Conservation (phyloP, 495 filamentous ascomycete genomes). For the Haplographium delicatum region DNA sequence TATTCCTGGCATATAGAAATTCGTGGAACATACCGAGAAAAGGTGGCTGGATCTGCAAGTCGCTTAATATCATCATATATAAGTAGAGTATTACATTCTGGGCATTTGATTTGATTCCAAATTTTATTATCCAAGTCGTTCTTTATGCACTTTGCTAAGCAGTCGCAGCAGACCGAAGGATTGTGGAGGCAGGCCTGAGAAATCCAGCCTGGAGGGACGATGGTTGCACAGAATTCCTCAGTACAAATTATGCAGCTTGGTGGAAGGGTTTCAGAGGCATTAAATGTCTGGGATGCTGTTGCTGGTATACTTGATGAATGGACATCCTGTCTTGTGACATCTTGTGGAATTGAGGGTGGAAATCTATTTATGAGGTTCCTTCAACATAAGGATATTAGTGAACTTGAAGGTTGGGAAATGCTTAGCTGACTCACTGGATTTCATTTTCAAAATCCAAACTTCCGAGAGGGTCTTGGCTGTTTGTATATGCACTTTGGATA, state of each 20-base stretch:
- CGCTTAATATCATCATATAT: constrained; percentile 12
- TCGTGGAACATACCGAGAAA: constrained; percentile 1
- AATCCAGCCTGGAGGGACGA: constrained; percentile 3
- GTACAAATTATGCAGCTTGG: constrained; percentile 7
- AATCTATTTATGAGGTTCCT: not conserved
- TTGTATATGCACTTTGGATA: not conserved
- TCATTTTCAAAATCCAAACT: not conserved
- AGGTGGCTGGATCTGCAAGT: constrained; percentile 4
- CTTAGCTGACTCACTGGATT: not conserved
- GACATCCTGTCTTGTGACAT: not conserved
- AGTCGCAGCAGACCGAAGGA: constrained; percentile 3
- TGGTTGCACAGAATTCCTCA: constrained; percentile 1
- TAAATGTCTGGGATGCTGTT: not conserved
- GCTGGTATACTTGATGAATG: too few species aligned
- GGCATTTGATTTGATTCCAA: constrained; percentile 15
- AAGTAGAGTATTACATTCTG: constrained; percentile 6
- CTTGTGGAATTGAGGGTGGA: not conserved
- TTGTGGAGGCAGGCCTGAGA: constrained; percentile 3
- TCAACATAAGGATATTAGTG: not conserved
- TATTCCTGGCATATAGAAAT: not conserved
- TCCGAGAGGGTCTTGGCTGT: not conserved
- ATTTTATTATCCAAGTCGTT: constrained; percentile 7
- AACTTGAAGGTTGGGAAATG: not conserved
- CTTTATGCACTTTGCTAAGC: constrained; percentile 6
- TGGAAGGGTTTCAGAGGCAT: not conserved